Base-by-base conservation (phyloP, 768 basidiomycete species). In the Strobilomyces confusus region DNA sequence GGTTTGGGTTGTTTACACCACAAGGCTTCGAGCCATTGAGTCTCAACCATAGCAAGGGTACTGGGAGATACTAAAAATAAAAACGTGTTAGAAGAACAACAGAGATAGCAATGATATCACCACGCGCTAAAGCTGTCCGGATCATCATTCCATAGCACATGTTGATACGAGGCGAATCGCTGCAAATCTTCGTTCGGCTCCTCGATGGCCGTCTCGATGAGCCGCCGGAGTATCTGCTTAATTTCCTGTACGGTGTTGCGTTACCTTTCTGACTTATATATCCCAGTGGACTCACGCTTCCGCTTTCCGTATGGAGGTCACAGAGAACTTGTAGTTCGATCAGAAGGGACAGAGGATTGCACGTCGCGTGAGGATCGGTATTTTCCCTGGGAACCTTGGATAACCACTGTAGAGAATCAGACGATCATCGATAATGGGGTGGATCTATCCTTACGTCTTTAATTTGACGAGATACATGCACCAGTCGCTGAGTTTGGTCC, bases 131-230 rank as follows among this genome's bases (percentile, higher is more conserved):
- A 61, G 29, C 58, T 65, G 6, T 70, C 71, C 26, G 77, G 73
- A 44, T 70, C 19, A 66, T 54, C 9, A 70, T 55, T 51, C 86
- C 85, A 87, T 29, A 77, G 37, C n/a, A 82, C 65, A 56, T 84
- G 83, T 56, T 81, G 81, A 60, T 83, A 83, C 1, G 74, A 63
- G 13, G 78, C 69, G 33, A 86, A 66, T 51, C 76, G 78, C 22
- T 68, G 55, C 11, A 87, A 62, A 5, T 80, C 63, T 38, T 64
- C 60, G 14, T 57, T 48, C 8, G 65, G 63, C 36, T 70, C 65
- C 11, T 69, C 62, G 33, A 73, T 72, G 25, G 75, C 73, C 11
- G 74, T 49, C 22, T 70, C 62, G 34, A 81, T 65, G 32, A 85
- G 67, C 19, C 71, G 69, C 26, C 72, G 66, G 2, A 75, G 58